Evolutionary conservation across 2,329 filamentous ascomycete species (phyloP), one percentile per base, ranked within the genome.

Genomic region (Colletotrichum euphorbiae): DNA sequence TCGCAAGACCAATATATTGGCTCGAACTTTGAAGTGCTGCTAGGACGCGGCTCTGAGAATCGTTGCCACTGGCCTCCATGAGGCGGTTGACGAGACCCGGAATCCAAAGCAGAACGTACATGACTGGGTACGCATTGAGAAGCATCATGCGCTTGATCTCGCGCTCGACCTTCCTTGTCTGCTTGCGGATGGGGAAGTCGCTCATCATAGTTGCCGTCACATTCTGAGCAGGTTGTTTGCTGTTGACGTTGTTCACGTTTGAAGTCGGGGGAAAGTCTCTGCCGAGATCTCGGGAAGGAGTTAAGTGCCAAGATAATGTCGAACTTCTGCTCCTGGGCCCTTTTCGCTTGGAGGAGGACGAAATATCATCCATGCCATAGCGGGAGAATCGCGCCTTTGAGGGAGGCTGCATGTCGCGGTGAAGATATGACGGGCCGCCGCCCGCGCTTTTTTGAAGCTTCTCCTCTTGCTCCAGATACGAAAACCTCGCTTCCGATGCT

Each of bases 101-200:
- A 6, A 80, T 73, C 78, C 76, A 80, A n/a, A 80, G 74, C 5
- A 80, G 52, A 48, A 80, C 75, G 71, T 79, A 80, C 42, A 74
- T 74, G 50, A 79, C 75, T 1, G 79, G 78, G 55, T 80, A 80
- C 2, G 76, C 78, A 60, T 80, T 79, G 56, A 80, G 71, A 7
- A 80, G 69, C 19, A 80, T 73, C 69, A 80, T 76, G 54, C 74
- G 75, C 52, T 74, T 74, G 31, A 78, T 72, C 63, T 75, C 72
- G 48, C 64, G 71, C 69, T 73, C 70, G 24, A 71, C 65, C 43
- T 71, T 67, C n/a, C 64, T 71, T 46, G 72, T 70, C 50, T 68
- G 64, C 31, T 45, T 61, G 15, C 69, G 72, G 28, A 71, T 62
- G 19, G 71, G 72, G 43, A 73, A 73, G 51, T 66, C 64, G 62